phyloP scores from a whole-genome alignment of 208 protist species.

The Crithidia brevicula region DNA sequence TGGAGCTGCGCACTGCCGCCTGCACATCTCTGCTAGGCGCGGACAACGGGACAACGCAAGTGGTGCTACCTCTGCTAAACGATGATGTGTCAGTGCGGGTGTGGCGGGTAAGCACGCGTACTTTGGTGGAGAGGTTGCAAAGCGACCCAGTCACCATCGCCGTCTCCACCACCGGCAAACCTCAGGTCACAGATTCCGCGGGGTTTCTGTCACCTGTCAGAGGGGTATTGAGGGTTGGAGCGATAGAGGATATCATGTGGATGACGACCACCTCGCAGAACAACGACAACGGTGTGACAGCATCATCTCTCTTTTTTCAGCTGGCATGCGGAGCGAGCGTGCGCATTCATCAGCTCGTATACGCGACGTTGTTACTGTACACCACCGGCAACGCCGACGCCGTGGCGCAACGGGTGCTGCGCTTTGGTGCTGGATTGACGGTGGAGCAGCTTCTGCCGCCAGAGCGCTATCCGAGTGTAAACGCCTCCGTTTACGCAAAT shows the following conservation, averaged over 20 bases:
- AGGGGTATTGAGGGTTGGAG: background rate
- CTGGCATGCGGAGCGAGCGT: slow-evolving; percentile 21
- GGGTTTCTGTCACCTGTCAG: background rate
- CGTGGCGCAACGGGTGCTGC: slow-evolving; percentile 16
- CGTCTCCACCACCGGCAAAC: no score
- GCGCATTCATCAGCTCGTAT: slow-evolving; percentile 38
- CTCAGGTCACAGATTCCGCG: background rate
- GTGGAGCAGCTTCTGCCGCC: slow-evolving; percentile 5
- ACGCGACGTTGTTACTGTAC: slow-evolving; percentile 31
- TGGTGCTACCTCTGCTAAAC: slow-evolving; percentile 15
- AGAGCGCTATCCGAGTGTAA: background rate
- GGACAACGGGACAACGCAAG: background rate
- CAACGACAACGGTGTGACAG: slow-evolving; percentile 16
- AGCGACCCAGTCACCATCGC: background rate
- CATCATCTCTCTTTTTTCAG: slow-evolving; percentile 21
- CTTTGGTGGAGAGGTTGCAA: background rate
- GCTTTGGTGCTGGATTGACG: background rate
- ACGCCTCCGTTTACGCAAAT: background rate
- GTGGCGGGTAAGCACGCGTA: background rate
- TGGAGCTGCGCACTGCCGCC: slow-evolving; percentile 22
- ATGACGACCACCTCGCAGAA: background rate
- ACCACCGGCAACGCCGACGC: slow-evolving; percentile 2
- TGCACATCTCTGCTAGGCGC: background rate
- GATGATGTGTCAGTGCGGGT: slow-evolving; percentile 9
- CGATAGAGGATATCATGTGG: slow-evolving; percentile 11